These are phyloP conservation scores for Myxozyma nipponensis DNA, from an alignment of 805 yeast genomes.

Conservation along the genomic window DNA sequence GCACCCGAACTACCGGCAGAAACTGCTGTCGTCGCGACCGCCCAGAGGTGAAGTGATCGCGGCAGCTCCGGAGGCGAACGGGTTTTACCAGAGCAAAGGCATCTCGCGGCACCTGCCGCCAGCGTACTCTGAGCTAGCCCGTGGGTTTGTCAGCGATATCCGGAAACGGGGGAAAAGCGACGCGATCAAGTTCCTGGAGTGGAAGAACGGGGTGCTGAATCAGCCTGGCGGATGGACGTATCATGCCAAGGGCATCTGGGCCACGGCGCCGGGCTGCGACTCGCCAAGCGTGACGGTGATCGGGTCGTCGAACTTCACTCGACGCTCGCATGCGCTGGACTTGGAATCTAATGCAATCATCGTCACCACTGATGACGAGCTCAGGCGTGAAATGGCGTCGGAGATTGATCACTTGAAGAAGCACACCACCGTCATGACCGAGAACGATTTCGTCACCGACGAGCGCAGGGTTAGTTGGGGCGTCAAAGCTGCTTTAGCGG, in stretches of 20 bases:
- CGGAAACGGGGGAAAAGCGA: constrained; percentile 41
- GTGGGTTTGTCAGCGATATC: constrained; percentile 58
- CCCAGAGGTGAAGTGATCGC: constrained; percentile 66
- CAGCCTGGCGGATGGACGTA: constrained; percentile 90
- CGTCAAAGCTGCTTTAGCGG: constrained; percentile 52
- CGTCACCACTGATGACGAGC: constrained; percentile 59
- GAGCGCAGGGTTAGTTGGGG: constrained; percentile 60
- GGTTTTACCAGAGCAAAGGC: constrained; percentile 82
- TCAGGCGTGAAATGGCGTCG: constrained; percentile 53
- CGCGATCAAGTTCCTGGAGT: constrained; percentile 62
- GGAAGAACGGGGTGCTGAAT: constrained; percentile 84
- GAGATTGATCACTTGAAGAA: constrained; percentile 64
- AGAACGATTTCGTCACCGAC: constrained; percentile 59
- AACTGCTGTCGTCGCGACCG: constrained; percentile 56
- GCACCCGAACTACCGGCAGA: constrained; percentile 63
- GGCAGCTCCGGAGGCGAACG: constrained; percentile 91
- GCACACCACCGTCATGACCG: constrained; percentile 50
- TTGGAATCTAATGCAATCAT: constrained; percentile 83
- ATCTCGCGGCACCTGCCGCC: constrained; percentile 77
- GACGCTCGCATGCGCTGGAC: constrained; percentile 82
- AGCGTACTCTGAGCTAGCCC: constrained; percentile 77
- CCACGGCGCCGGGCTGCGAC: constrained; percentile 44
- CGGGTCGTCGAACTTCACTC: constrained; percentile 92
- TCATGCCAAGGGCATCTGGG: constrained; percentile 96
- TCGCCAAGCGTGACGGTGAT: constrained; percentile 72